These are phyloP conservation scores for Podaxis sp. DNA, from an alignment of 768 basidiomycete species.

Conservation along the genomic window DNA sequence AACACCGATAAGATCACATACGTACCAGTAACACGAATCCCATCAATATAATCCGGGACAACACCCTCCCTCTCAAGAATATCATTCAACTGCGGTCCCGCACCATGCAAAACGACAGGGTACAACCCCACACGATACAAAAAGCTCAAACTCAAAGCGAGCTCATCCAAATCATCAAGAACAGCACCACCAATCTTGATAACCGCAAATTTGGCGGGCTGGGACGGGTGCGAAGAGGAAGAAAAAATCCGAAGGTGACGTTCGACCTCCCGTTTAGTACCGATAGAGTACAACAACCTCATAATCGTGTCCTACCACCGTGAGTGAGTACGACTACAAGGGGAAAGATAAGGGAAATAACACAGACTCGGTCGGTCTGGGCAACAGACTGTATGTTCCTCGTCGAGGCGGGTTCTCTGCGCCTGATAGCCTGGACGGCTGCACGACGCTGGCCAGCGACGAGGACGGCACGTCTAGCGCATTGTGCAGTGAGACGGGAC, in stretches of 20 bases:
- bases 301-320: conserved; percentile 98
- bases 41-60: conserved; percentile 95
- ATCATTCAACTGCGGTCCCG: conserved; percentile 92
- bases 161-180: conserved; percentile 86
- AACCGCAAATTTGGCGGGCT: conserved; percentile 94
- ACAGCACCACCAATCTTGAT: conserved; percentile 99
- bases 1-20: conserved; percentile 16
- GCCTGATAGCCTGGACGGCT: conserved; percentile 40
- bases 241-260: conserved; percentile 98
- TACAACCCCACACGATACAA: conserved; percentile 97
- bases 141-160: conserved; percentile 94
- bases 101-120: conserved; percentile 95
- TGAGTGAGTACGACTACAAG: not conserved
- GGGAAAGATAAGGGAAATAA: not conserved
- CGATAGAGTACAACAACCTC: conserved; percentile 93
- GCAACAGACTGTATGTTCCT: conserved; percentile 60
- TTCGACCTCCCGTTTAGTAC: conserved; percentile 96
- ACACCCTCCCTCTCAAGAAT: conserved; percentile 93
- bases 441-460: conserved; percentile 51
- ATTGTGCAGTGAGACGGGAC: not conserved
- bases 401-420: conserved; percentile 31
- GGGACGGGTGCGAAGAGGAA: conserved; percentile 83
- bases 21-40: conserved; percentile 93
- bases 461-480: conserved; percentile 32
- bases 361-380: conserved; percentile 72